Percentiles rank a stretch among this genome's conserved stretches.
Conservation (phyloP, 768 basidiomycete species). For the Leucogyrophana mollusca region DNA sequence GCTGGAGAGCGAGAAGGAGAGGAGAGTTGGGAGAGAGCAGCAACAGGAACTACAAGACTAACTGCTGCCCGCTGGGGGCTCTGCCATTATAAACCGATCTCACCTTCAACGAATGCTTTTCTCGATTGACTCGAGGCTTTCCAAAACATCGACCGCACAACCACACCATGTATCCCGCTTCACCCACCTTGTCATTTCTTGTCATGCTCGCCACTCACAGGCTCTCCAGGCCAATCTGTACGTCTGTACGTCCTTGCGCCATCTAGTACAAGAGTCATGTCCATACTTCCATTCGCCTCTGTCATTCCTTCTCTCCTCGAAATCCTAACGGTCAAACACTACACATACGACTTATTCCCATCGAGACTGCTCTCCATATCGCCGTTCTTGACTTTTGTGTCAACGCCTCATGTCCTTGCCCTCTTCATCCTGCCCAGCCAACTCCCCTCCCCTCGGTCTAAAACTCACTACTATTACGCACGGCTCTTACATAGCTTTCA, state of each 20-base stretch:
- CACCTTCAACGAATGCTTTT: slow-evolving; percentile 5
- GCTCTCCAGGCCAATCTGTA: slow-evolving; percentile 7
- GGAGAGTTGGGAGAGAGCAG: slow-evolving; percentile 82
- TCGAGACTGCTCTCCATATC: slow-evolving; percentile 8
- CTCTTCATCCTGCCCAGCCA: slow-evolving; percentile 13
- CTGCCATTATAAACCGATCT: no score
- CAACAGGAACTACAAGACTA: slow-evolving; percentile 67
- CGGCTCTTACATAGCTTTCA: slow-evolving; percentile 22
- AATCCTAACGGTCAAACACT: slow-evolving; percentile 12
- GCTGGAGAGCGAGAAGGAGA: slow-evolving; percentile 93
- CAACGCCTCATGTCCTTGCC: slow-evolving; percentile 9
- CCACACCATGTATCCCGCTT: slow-evolving; percentile 22
- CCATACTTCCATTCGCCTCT: slow-evolving; percentile 20
- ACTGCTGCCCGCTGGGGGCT: slow-evolving; percentile 5
- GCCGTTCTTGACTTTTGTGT: slow-evolving; percentile 27
- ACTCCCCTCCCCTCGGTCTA: slow-evolving; percentile 18
- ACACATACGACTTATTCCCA: slow-evolving; percentile 13
- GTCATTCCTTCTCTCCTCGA: slow-evolving; percentile 17
- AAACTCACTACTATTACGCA: no score
- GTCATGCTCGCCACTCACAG: slow-evolving; percentile 18
- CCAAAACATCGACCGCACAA: slow-evolving; percentile 3
- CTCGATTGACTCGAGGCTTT: slow-evolving; percentile 16
- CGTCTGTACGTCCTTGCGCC: slow-evolving; percentile 8
- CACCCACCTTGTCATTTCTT: slow-evolving; percentile 24
- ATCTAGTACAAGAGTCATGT: slow-evolving; percentile 15